Evolutionary conservation across 2,329 filamentous ascomycete genomes (phyloP).

Genomic region (Niveomyces coronatus): DNA sequence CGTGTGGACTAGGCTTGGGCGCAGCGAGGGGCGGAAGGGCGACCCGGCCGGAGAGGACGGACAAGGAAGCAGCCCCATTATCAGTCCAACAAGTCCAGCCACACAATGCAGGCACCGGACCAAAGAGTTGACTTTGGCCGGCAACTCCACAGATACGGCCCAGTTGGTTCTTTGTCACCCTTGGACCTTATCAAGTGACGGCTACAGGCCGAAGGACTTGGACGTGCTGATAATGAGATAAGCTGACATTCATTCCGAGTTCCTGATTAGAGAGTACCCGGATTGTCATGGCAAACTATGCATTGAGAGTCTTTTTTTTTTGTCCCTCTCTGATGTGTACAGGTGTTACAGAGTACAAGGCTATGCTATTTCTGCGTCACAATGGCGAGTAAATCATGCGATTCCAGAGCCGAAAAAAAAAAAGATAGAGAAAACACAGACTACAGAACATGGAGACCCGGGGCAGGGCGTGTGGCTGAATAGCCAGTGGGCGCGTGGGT

Average conservation of each 20-base stretch:
- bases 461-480: constrained; percentile 5
- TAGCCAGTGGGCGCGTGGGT: background rate
- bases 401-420: background rate
- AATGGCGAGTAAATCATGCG: no score
- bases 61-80: constrained; percentile 3
- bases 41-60: constrained; percentile 8
- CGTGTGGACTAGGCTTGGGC: constrained; percentile 7
- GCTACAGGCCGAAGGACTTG: no score
- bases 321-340: no score
- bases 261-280: no score
- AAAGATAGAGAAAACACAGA: background rate
- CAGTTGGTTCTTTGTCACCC: background rate
- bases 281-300: no score
- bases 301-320: no score
- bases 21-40: constrained; percentile 8
- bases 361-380: no score
- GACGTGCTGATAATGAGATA: no score
- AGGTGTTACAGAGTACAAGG: no score
- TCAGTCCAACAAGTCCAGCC: constrained; percentile 1
- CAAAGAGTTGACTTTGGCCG: background rate
- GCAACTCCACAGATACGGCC: background rate
- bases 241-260: no score
- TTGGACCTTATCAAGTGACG: background rate
- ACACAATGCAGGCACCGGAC: constrained; percentile 1
- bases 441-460: no score